Evolutionary conservation across 2,329 filamentous ascomycete species (phyloP), one percentile per base, ranked within the genome.

Genomic region (Paecilomyces sp.): DNA sequence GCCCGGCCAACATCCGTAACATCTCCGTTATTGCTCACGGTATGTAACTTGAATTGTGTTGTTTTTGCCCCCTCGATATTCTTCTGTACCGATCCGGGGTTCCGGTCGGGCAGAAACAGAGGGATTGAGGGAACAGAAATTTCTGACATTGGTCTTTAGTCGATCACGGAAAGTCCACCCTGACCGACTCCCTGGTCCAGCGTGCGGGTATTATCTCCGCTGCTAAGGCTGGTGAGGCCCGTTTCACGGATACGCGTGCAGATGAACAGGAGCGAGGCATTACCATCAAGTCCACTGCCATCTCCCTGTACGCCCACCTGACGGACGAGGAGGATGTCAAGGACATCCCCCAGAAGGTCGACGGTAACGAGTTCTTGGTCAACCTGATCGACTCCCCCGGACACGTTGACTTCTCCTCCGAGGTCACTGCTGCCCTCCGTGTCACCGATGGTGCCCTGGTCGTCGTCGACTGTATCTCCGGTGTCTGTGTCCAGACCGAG

Each of bases 331-430:
- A 97, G 61, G 94, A 97, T 76, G 76, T 97, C 68, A 96, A 96
- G 87, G 94, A 99, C 77, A 92, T 97, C 70, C 88, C 89, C 69
- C 87, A 88, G 78, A 89, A 91, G 82, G 90, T 91, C 70, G 85
- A 92, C 65, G 94, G 94, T 80, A 89, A 88, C 79, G 91, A 96
- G 79, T 99, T 99, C 89, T 85, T 99, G 85, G 95, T 99, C 88
- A 99, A 99, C 89, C 86, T 99, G 82, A 99, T 99, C 80, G 94
- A 99, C 83, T 99, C 94, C 62, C 94, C 94, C 65, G 94, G 94
- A 87, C 94, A 99, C 93, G 94, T 99, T 84, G 94, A 99, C 84
- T 99, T 99, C 89, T 99, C 94, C 51, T 99, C 94, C 68, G 94
- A 99, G 80, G 94, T 99, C 78, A 99, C 94, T 77, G 94, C 94